phyloP scores from a whole-genome alignment of 176 grass and related monocot genomes.

The Alloteropsis semialata region DNA sequence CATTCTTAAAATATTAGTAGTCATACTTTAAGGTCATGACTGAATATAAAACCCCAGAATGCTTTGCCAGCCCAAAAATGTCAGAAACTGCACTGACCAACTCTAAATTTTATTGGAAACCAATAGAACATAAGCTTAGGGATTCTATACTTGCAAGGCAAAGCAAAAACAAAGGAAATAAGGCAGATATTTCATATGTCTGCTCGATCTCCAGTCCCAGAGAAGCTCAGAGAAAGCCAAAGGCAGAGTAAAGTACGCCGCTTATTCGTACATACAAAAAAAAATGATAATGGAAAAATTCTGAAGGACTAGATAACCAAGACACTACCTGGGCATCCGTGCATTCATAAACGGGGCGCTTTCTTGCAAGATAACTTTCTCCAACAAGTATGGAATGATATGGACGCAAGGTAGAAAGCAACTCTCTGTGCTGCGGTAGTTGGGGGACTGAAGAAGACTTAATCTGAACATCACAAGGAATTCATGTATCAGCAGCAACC shows the following conservation, averaged over 20 bases:
- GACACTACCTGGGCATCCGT: conserved; percentile 76
- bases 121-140: not conserved
- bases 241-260: not conserved
- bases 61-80: not conserved
- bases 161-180: not conserved
- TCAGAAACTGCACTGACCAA: not conserved
- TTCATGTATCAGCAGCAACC: conserved; percentile 13
- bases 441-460: conserved; percentile 67
- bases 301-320: conserved; percentile 8
- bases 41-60: not conserved
- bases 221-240: not conserved
- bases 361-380: conserved; percentile 96
- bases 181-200: not conserved
- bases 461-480: conserved; percentile 51
- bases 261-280: not conserved
- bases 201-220: not conserved
- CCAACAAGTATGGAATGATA: conserved; percentile 97
- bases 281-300: not conserved
- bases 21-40: not conserved
- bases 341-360: conserved; percentile 87
- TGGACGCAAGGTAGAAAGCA: conserved; percentile 72
- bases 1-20: conserved; percentile 24
- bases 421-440: conserved; percentile 77
- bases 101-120: not conserved
- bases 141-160: not conserved